A percentile compares a stretch with the other conserved stretches of the same genome.
These are phyloP conservation scores for Fusarium newnesense DNA, from an alignment of 2,329 filamentous ascomycete species.

Conservation along the genomic window DNA sequence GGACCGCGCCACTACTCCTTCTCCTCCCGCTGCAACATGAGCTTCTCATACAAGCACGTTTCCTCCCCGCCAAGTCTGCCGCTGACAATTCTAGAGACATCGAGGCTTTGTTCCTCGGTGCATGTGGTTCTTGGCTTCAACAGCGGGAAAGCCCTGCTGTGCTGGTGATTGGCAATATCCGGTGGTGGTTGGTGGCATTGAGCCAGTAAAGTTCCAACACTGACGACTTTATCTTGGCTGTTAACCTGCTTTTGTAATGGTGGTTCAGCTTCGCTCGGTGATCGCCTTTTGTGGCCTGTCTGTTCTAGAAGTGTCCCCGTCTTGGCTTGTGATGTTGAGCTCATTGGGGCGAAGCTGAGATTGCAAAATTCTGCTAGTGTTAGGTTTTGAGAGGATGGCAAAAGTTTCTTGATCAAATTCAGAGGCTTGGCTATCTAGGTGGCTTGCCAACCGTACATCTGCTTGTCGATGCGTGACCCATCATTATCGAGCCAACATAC, in stretches of 20 bases:
- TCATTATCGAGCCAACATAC: neutral
- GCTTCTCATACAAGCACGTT: conserved; percentile 13
- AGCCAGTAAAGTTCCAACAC: neutral
- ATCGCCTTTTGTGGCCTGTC: neutral
- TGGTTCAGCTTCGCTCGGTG: neutral
- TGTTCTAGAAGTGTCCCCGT: conserved; percentile 14
- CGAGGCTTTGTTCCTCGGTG: neutral
- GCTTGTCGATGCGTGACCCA: neutral
- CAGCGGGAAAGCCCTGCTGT: too few species aligned
- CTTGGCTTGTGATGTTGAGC: neutral
- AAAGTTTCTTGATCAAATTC: accelerated
- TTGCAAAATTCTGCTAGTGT: neutral
- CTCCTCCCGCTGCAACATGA: conserved; percentile 1
- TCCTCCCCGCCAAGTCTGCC: neutral
- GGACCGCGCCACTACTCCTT: conserved; percentile 17
- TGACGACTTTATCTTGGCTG: accelerated
- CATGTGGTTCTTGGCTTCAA: neutral
- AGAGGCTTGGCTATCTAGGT: neutral
- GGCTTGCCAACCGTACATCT: neutral
- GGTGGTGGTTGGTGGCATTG: neutral
- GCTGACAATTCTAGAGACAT: neutral
- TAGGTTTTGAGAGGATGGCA: neutral
- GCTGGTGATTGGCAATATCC: neutral
- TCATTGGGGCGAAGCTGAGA: neutral
- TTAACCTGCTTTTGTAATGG: neutral